Evolutionary conservation across 257 asterid species (phyloP).

Genomic region (Capsicum rhomboideum): DNA sequence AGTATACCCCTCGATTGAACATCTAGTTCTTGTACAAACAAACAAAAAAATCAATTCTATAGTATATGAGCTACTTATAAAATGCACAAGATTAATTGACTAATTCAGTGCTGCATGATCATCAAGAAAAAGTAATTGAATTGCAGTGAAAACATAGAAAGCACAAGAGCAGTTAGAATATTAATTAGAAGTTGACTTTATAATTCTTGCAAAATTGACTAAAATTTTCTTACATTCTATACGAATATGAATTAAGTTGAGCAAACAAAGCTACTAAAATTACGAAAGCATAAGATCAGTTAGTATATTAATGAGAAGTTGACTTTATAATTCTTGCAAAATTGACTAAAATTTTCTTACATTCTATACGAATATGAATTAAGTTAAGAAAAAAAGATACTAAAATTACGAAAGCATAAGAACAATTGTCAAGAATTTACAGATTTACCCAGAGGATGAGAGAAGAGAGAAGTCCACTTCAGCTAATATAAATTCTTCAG

Average conservation of each 20-base stretch:
- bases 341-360: background rate
- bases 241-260: background rate
- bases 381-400: background rate
- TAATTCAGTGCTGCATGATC: background rate
- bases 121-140: background rate
- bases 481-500: conserved; percentile 10
- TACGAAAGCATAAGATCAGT: no score
- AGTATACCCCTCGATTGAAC: background rate
- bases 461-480: background rate
- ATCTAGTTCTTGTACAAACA: background rate
- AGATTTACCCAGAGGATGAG: conserved; percentile 21
- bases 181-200: background rate
- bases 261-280: background rate
- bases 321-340: background rate
- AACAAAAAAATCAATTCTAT: background rate
- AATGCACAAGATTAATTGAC: no score
- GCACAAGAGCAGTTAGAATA: no score
- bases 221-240: background rate
- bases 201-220: background rate
- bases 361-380: background rate
- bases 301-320: background rate
- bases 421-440: conserved; percentile 37
- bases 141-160: background rate
- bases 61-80: background rate
- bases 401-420: background rate